A percentile compares a stretch with the other conserved stretches of the same genome.
phyloP scores from a whole-genome alignment of 495 filamentous ascomycete species.

The Daldinia childiae region DNA sequence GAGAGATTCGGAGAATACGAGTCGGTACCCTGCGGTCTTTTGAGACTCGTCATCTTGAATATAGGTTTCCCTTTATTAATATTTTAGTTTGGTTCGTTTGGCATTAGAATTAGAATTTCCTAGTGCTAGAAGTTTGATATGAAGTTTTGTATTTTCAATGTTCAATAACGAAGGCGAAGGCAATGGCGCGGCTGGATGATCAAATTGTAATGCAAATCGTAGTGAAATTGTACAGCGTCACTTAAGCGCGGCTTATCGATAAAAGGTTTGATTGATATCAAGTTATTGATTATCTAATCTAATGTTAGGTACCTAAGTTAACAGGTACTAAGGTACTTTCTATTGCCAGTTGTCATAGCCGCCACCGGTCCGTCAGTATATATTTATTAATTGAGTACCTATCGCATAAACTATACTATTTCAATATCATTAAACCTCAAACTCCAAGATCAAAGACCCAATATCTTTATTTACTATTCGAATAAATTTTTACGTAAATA shows the following conservation, averaged over 20 bases:
- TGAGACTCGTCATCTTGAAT: slow-evolving; percentile 84
- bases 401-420: too few species aligned
- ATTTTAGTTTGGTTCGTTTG: not conserved
- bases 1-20: slow-evolving; percentile 78
- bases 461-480: not conserved
- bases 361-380: slow-evolving; percentile 11
- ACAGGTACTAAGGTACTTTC: not conserved
- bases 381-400: not conserved
- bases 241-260: slow-evolving; percentile 35
- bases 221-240: not conserved
- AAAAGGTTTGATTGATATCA: slow-evolving; percentile 12
- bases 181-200: not conserved
- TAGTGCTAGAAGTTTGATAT: slow-evolving; percentile 11
- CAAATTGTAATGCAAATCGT: slow-evolving; percentile 22
- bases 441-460: not conserved
- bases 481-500: not conserved
- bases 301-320: not conserved
- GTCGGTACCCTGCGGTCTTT: slow-evolving; percentile 75
- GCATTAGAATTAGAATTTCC: too few species aligned
- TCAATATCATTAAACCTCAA: not conserved
- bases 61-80: not conserved
- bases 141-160: not conserved
- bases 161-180: not conserved
- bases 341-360: slow-evolving; percentile 2
- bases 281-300: not conserved